Percentiles rank a stretch among this genome's conserved stretches.
Evolutionary conservation across 2,329 filamentous ascomycete genomes (phyloP).

Genomic region (Ustulina deusta): DNA sequence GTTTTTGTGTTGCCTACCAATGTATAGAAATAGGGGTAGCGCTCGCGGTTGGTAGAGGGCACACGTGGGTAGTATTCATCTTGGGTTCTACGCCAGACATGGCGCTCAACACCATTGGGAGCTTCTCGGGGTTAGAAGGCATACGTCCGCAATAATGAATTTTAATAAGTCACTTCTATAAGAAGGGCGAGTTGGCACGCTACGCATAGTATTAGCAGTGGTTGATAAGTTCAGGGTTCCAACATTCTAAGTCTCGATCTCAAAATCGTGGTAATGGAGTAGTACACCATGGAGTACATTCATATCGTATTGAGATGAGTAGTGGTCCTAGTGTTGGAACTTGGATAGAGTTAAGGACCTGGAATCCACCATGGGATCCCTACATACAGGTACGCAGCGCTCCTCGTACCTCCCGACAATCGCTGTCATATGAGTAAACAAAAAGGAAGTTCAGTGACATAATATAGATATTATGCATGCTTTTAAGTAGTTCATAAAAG

Average conservation of each 20-base stretch:
- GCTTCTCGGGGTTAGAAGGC: no score
- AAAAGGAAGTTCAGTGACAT: neutral
- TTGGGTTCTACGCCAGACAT: neutral
- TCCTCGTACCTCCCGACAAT: neutral
- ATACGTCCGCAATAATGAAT: no score
- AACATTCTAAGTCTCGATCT: neutral
- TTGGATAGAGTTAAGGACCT: neutral
- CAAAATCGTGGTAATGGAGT: neutral
- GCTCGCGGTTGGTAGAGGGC: neutral
- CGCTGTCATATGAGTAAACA: neutral
- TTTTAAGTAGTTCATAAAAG: neutral
- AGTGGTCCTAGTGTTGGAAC: neutral
- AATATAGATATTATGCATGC: conserved; percentile 5
- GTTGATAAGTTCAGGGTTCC: neutral
- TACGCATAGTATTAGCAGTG: neutral
- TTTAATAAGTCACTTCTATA: neutral
- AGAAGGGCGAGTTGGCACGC: neutral
- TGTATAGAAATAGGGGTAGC: no score
- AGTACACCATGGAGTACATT: neutral
- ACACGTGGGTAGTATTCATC: neutral
- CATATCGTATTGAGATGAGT: neutral
- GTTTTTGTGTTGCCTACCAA: neutral
- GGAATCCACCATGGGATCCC: neutral
- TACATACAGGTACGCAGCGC: neutral
- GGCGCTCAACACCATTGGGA: neutral